These are phyloP conservation scores for Lotmaria passim DNA, from an alignment of 208 protist species.

Conservation along the genomic window DNA sequence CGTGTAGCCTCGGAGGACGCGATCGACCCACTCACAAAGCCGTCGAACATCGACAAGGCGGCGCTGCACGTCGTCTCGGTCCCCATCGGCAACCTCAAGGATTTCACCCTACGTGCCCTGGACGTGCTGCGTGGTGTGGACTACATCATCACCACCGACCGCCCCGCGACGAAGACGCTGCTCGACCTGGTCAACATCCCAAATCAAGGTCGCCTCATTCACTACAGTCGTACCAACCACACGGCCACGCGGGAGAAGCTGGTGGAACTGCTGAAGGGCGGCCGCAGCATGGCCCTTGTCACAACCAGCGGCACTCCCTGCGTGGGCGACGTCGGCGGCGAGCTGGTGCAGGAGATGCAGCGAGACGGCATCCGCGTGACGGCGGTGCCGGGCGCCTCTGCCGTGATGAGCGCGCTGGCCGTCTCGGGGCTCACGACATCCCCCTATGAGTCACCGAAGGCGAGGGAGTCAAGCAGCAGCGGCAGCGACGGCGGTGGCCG, in stretches of 20 bases:
- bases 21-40: constrained; percentile 84
- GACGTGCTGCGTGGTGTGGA: constrained; percentile 86
- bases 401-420: constrained; percentile 78
- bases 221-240: constrained; percentile 81
- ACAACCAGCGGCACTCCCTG: constrained; percentile 89
- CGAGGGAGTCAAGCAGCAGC: not conserved
- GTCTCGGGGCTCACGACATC: constrained; percentile 76
- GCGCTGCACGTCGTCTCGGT: constrained; percentile 88
- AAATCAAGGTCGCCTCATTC: constrained; percentile 82
- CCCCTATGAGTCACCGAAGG: constrained; percentile 36
- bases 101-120: constrained; percentile 86
- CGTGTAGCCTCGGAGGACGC: constrained; percentile 65
- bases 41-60: constrained; percentile 74
- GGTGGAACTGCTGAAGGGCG: constrained; percentile 83
- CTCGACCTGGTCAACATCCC: constrained; percentile 87
- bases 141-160: constrained; percentile 90
- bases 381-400: constrained; percentile 81
- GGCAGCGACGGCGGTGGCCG: not conserved
- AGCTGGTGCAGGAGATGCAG: constrained; percentile 87
- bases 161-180: constrained; percentile 81
- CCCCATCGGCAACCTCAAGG: constrained; percentile 93
- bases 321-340: constrained; percentile 82
- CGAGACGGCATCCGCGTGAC: constrained; percentile 78
- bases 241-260: constrained; percentile 72
- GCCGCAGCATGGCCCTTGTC: constrained; percentile 90